Base-by-base conservation (phyloP, 2,329 filamentous ascomycete genomes). In the Fusarium haematococcum region DNA sequence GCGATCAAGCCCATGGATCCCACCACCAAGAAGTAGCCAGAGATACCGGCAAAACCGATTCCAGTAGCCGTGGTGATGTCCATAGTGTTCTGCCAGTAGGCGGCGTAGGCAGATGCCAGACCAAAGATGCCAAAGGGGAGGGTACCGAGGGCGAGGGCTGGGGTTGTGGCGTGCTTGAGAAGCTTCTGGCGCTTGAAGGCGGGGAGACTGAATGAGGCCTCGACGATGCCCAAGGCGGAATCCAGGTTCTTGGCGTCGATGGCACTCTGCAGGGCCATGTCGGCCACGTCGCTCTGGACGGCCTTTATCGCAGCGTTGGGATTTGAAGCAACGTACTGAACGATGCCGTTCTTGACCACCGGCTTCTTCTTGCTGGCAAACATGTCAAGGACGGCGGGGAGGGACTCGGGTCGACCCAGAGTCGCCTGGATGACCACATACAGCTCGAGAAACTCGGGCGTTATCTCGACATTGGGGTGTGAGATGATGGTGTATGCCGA, bases 321-420 rank as follows among this genome's bases (percentile, higher is more conserved):
- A 48, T 93, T 94, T 48, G 90, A 90, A 59, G 86, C 81, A 45
- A 85, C 86, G 79, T 91, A 94, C 71, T 84, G 84, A 62, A 94
- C 85, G 10, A 88, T 88, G 18, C 88, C 88, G 20, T 89, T 87
- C 60, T 87, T 87, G 77, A 90, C 86, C 60, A 88, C 84, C 3
- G 95, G 93, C 71, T 91, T 86, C 11, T 94, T 93, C 83, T 98
- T 99, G 76, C 90, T 90, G 58, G 94, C 94, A 81, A 96, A 98
- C 63, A 98, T 88, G 65, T 91, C 86, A 79, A 99, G 93, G 48
- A 95, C 90, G 69, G 92, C 89, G 8, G 96, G 95, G 71, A 98
- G 90, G 52, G 93, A 91, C 74, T 94, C 90, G 4, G 95, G 92
- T 66, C 89, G 91, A 70, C 91, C 89, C 50, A 98, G 89, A 13